Conservation (phyloP, 768 basidiomycete species). For the Suillus spraguei region DNA sequence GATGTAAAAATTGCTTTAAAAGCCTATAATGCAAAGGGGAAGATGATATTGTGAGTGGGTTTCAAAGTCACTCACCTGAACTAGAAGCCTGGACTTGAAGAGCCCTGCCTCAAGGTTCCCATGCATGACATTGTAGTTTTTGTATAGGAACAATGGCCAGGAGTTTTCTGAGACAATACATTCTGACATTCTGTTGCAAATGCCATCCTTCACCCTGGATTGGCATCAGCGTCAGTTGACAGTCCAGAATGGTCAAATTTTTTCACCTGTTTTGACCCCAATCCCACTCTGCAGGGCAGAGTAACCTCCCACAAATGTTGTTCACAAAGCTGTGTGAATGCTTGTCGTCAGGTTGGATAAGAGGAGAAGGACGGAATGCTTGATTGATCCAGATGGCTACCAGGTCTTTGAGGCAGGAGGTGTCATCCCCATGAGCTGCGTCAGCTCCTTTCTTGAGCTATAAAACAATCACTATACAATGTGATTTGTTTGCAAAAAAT, state of each 20-base stretch:
- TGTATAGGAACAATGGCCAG: constrained; percentile 22
- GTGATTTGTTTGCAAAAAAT: background rate
- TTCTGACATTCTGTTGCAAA: constrained; percentile 13
- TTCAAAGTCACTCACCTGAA: constrained; percentile 15
- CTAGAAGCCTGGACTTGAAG: constrained; percentile 15
- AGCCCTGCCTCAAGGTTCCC: constrained; percentile 16
- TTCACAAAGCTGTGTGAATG: background rate
- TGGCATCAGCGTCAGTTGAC: background rate
- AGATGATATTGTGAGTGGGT: too few relatives aligned
- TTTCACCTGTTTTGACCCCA: background rate
- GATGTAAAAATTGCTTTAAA: constrained; percentile 18
- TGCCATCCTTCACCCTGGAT: background rate
- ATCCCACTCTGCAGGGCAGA: constrained; percentile 2
- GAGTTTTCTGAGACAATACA: constrained; percentile 14
- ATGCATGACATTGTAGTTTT: background rate
- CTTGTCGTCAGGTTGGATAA: background rate
- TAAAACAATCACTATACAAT: background rate
- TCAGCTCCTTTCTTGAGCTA: constrained; percentile 2
- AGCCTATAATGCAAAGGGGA: constrained; percentile 9
- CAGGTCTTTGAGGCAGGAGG: background rate
- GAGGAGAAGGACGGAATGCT: too few relatives aligned
- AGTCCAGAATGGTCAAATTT: background rate
- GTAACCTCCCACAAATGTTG: background rate
- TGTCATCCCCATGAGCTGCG: background rate
- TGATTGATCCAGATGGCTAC: background rate